Conservation (phyloP, 352 stramenopile genomes). For the Globisporangium carolinianum region DNA sequence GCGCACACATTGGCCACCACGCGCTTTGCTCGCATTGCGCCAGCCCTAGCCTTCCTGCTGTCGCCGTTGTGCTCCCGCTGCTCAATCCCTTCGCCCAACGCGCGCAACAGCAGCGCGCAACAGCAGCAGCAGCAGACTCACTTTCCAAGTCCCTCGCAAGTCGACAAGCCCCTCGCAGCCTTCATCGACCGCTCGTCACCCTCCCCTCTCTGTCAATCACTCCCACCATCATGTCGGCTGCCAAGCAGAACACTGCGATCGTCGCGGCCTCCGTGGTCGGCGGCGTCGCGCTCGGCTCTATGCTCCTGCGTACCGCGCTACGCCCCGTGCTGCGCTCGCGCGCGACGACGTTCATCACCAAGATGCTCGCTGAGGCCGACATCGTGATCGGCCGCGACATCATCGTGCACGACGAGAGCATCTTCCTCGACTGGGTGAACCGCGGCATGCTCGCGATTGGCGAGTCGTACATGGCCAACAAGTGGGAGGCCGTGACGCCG, state of each 20-base stretch:
- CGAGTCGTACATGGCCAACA: conserved; percentile 86
- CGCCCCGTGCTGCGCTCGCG: conserved; percentile 60
- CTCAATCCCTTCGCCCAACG: too few relatives aligned
- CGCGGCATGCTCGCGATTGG: conserved; percentile 81
- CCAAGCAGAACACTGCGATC: conserved; percentile 69
- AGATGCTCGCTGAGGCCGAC: conserved; percentile 73
- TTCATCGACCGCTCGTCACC: neutral
- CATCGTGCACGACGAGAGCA: conserved; percentile 70
- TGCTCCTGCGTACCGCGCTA: conserved; percentile 59
- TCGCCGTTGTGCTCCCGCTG: too few relatives aligned
- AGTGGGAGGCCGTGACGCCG: conserved; percentile 79
- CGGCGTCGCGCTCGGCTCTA: conserved; percentile 57
- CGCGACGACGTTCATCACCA: conserved; percentile 72
- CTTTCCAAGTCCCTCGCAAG: conserved; percentile 11
- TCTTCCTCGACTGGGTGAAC: conserved; percentile 84
- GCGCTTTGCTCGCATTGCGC: neutral
- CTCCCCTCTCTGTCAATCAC: neutral
- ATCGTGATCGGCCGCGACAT: conserved; percentile 82
- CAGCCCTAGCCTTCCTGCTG: neutral
- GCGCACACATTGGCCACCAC: neutral
- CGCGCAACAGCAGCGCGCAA: neutral
- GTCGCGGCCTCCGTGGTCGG: conserved; percentile 57
- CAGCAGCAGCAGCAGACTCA: conserved; percentile 1
- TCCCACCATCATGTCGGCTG: conserved; percentile 21
- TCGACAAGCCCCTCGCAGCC: neutral